Base-by-base conservation (phyloP, 352 stramenopile genomes). In the Phytophthora cryptogea region DNA sequence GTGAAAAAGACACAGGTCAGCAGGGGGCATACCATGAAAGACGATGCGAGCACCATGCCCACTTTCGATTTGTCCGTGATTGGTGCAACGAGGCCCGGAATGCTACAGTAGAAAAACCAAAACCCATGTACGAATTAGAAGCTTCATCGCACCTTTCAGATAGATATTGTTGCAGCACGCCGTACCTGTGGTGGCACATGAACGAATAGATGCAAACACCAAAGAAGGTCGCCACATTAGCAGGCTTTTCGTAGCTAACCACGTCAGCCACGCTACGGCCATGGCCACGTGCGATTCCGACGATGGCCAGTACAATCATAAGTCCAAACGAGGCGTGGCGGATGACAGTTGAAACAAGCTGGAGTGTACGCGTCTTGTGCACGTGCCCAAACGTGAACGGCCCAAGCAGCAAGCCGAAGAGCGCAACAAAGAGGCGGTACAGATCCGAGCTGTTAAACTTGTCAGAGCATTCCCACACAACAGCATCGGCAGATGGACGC, bases 181-280 rank as follows among this genome's bases (percentile, higher is more conserved):
- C 27, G 10, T 66, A 93, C 84, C 84, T 94, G 76, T 95, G 86
- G 57, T 95, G 86, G 61, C 86, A 95, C 86, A 95, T 95, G 78
- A 95, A 95, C 31, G 86, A 94, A 63, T 95, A 95, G 55, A 95
- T 95, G 67, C 81, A 93, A 16, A 93, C 83, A 32, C 86, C 86
- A 56, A 94, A 95, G 65, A 95, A 91, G 9, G 79, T 91, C 33
- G 83, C 69, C 49, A 95, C 74, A 45, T 88, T 89, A 30, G 73
- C 60, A 0, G 84, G 75, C 44, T 89, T 78, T 62, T 93, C 83
- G 64, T 93, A 88, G 35, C 62, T 80, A 13, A 94, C 47, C 35
- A 94, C 84, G 41, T 93, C 82, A 10, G 76, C 60, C 9, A 86
- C 48, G 16, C 64, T 76, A 17, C 81, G 83, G 4, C 86, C 84